Conservation (phyloP, 2,329 filamentous ascomycete genomes). For the Xylariaceae sp. region DNA sequence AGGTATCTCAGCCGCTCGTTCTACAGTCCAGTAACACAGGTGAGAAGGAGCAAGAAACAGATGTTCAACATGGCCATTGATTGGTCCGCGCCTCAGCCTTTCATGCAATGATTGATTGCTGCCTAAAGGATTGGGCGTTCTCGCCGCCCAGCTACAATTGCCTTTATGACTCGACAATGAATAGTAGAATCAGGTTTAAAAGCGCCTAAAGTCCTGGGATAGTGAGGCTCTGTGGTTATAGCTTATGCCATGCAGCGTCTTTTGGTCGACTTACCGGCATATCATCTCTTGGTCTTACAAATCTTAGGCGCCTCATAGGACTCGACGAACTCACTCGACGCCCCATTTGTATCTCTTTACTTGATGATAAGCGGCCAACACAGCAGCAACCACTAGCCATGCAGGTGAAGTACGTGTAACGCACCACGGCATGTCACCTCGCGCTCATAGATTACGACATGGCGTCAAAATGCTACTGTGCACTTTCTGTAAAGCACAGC, state of each 20-base stretch:
- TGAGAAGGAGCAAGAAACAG: not conserved
- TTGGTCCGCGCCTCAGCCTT: slow-evolving; percentile 4
- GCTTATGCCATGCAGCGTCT: no score
- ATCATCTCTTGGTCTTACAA: no score
- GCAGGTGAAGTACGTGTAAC: slow-evolving; percentile 10
- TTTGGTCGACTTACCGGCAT: no score
- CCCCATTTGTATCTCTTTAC: slow-evolving; percentile 1
- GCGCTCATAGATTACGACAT: slow-evolving; percentile 13
- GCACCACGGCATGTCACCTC: slow-evolving; percentile 12
- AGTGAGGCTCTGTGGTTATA: slow-evolving; percentile 1
- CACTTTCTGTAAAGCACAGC: slow-evolving; percentile 13
- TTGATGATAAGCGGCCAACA: slow-evolving; percentile 10
- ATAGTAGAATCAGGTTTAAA: slow-evolving; percentile 8
- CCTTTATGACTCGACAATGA: not conserved
- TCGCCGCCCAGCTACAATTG: slow-evolving; percentile 10
- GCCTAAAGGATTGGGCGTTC: slow-evolving; percentile 21
- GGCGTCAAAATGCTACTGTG: slow-evolving; percentile 15
- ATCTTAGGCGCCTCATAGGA: not conserved
- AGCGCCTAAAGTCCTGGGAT: not conserved
- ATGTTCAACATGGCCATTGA: not conserved
- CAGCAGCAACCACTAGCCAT: slow-evolving; percentile 8
- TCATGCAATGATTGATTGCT: slow-evolving; percentile 7
- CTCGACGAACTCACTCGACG: not conserved
- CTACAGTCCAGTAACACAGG: not conserved
- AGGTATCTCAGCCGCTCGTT: slow-evolving; percentile 15